Evolutionary conservation across 75 land plant species (phyloP).

Genomic region (Chamaecyparis obtusa): DNA sequence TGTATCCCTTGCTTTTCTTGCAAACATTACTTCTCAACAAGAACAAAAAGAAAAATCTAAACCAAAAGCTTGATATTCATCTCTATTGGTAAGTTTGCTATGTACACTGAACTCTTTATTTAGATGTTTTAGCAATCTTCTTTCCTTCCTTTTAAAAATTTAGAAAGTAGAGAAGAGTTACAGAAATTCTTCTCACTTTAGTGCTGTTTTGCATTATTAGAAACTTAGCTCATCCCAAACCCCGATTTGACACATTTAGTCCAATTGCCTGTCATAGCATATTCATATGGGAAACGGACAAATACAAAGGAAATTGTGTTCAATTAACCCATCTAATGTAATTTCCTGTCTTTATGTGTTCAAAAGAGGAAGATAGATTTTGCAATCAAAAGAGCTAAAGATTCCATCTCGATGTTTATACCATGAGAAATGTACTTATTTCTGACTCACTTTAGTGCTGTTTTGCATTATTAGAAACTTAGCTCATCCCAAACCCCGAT

Average conservation of each 20-base stretch:
- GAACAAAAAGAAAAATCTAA: background rate
- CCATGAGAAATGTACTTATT: no score
- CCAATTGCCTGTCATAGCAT: background rate
- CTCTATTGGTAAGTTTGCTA: background rate
- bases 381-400: no score
- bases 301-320: no score
- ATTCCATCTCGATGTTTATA: no score
- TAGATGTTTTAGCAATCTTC: background rate
- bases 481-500: no score
- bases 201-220: background rate
- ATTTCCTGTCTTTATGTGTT: background rate
- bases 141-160: background rate
- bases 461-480: background rate
- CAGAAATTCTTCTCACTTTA: background rate
- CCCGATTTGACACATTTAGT: background rate
- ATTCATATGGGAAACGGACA: no score
- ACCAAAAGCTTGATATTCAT: background rate
- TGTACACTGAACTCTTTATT: background rate
- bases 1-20: background rate
- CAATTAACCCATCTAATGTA: background rate
- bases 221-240: background rate
- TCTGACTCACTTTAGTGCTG: background rate
- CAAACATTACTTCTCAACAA: background rate
- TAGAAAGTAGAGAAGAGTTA: background rate
- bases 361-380: background rate